Evolutionary conservation across 495 filamentous ascomycete genomes (phyloP).

Genomic region (Oleoguttula mirabilis): DNA sequence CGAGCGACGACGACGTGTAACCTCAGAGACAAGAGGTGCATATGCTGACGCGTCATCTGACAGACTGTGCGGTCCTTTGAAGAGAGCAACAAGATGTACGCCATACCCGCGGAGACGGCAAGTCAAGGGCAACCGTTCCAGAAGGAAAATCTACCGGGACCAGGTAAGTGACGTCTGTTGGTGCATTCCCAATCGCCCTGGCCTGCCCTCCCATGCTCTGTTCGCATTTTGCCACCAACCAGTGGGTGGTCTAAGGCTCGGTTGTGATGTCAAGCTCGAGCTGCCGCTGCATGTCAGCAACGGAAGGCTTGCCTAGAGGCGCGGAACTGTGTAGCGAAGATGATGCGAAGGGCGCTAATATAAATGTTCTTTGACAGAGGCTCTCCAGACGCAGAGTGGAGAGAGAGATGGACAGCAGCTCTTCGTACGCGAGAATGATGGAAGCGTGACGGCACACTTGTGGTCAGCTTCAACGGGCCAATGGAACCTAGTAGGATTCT

Average conservation of each 20-base stretch:
- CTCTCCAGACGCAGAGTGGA: conserved; percentile 64
- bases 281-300: too few relatives aligned
- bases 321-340: too few relatives aligned
- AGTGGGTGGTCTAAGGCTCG: too few relatives aligned
- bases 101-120: conserved; percentile 81
- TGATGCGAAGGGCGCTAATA: too few relatives aligned
- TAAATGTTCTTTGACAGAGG: conserved; percentile 37
- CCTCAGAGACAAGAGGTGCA: too few relatives aligned
- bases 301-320: too few relatives aligned
- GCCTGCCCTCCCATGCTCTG: neutral
- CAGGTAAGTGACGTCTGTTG: conserved; percentile 27
- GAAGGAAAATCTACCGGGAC: conserved; percentile 78
- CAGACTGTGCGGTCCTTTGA: conserved; percentile 55
- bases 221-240: too few relatives aligned
- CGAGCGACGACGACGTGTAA: too few relatives aligned
- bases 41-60: too few relatives aligned
- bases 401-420: conserved; percentile 89
- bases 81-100: conserved; percentile 52
- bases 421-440: conserved; percentile 73
- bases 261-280: too few relatives aligned
- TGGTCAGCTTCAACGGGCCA: conserved; percentile 40
- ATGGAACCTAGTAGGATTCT: conserved; percentile 60
- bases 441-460: conserved; percentile 44
- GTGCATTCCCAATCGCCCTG: neutral
- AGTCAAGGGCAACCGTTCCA: conserved; percentile 55